A percentile compares a stretch with the other conserved stretches of the same genome.
These are phyloP conservation scores for Dactylellina cionopaga DNA, from an alignment of 2,329 filamentous ascomycete species.

Conservation along the genomic window DNA sequence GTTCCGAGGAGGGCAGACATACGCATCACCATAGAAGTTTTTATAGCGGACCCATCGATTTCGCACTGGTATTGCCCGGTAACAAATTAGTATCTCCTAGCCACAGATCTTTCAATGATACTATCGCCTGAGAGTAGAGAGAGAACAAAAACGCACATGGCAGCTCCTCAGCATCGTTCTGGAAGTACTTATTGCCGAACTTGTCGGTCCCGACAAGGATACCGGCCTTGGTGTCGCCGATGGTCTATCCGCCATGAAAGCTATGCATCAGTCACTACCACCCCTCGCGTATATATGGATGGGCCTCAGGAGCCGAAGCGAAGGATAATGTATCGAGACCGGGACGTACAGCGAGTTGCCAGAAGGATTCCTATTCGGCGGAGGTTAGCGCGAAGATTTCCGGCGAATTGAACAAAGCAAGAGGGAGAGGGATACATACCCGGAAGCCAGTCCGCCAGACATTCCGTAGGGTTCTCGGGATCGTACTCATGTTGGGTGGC, in stretches of 20 bases:
- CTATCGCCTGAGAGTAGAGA: background rate
- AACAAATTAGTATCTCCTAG: slow-evolving; percentile 19
- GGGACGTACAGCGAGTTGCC: slow-evolving; percentile 41
- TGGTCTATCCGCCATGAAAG: slow-evolving; percentile 24
- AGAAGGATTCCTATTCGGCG: slow-evolving; percentile 37
- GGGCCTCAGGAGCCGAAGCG: background rate
- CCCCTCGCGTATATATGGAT: background rate
- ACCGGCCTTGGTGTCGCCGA: slow-evolving; percentile 93
- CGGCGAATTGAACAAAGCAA: slow-evolving; percentile 1
- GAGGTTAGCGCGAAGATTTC: slow-evolving; percentile 23
- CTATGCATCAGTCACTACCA: background rate
- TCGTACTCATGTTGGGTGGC: slow-evolving; percentile 41
- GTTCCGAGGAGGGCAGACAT: slow-evolving; percentile 58
- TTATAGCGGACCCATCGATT: slow-evolving; percentile 99
- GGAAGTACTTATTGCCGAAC: slow-evolving; percentile 97
- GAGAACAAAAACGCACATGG: slow-evolving; percentile 71
- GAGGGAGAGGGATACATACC: slow-evolving; percentile 5
- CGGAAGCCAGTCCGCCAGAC: slow-evolving; percentile 28
- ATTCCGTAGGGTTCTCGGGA: slow-evolving; percentile 41
- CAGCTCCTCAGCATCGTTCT: slow-evolving; percentile 89
- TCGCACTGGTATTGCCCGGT: slow-evolving; percentile 72
- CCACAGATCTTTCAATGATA: background rate
- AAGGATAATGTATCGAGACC: background rate
- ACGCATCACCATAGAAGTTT: slow-evolving; percentile 82
- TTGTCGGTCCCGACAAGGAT: slow-evolving; percentile 83